A percentile compares a stretch with the other conserved stretches of the same genome.
Evolutionary conservation across 1,139 yeast species (phyloP).

Genomic region (Candida labiduridarum): DNA sequence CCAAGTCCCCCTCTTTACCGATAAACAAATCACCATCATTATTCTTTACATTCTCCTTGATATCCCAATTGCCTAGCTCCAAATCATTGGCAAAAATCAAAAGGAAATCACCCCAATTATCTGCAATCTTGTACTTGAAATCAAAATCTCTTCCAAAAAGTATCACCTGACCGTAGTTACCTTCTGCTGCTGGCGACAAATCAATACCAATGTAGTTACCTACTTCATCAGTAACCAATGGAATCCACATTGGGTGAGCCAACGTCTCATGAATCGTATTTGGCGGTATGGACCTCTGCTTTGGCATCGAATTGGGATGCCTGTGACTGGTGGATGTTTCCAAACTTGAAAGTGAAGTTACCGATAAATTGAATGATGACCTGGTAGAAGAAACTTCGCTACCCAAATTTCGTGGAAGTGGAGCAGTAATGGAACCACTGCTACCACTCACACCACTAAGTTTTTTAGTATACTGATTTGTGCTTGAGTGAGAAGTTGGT

Average conservation of each 20-base stretch:
- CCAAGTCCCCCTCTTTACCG: slow-evolving; percentile 72
- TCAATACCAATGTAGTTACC: slow-evolving; percentile 93
- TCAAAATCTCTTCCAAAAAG: slow-evolving; percentile 90
- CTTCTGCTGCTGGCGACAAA: slow-evolving; percentile 73
- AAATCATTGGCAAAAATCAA: slow-evolving; percentile 81
- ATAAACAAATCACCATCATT: slow-evolving; percentile 55
- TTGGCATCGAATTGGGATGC: slow-evolving; percentile 35
- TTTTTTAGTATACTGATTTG: slow-evolving; percentile 23
- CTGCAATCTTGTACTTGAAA: slow-evolving; percentile 74
- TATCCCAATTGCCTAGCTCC: slow-evolving; percentile 73
- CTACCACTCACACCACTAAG: slow-evolving; percentile 16
- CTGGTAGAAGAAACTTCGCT: slow-evolving; percentile 14
- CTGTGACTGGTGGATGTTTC: slow-evolving; percentile 8
- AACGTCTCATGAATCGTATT: slow-evolving; percentile 68
- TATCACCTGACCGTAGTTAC: slow-evolving; percentile 76
- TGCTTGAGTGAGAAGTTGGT: slow-evolving; percentile 26
- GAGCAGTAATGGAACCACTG: background rate
- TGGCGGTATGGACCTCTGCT: slow-evolving; percentile 76
- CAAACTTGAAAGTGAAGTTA: slow-evolving; percentile 10
- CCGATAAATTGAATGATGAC: slow-evolving; percentile 12
- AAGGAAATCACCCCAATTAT: slow-evolving; percentile 84
- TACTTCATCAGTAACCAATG: slow-evolving; percentile 80
- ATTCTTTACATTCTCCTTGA: slow-evolving; percentile 52
- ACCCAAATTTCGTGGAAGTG: background rate
- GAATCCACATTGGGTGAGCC: slow-evolving; percentile 91